A percentile compares a stretch with the other conserved stretches of the same genome.
phyloP scores from a whole-genome alignment of 257 asterid genomes.

The Handroanthus guayacan region DNA sequence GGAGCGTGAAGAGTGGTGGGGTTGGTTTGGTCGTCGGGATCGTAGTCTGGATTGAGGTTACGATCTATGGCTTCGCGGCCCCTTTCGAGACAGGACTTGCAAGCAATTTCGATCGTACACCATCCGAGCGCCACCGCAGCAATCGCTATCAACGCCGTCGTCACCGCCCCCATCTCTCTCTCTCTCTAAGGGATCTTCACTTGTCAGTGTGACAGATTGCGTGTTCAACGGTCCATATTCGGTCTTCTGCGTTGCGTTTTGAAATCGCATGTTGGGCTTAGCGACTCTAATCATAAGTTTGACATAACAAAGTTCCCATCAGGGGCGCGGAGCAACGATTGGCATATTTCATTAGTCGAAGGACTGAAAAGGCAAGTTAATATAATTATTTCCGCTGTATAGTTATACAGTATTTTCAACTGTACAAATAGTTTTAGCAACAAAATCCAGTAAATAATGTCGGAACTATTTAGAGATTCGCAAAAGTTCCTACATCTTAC shows the following conservation, averaged over 20 bases:
- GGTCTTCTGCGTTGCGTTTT: not conserved
- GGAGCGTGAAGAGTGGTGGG: slow-evolving; percentile 56
- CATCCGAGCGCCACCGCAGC: slow-evolving; percentile 82
- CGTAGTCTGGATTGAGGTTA: slow-evolving; percentile 88
- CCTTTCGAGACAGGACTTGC: slow-evolving; percentile 91
- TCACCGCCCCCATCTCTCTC: slow-evolving; percentile 75
- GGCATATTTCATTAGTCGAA: too few species aligned
- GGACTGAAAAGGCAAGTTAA: too few species aligned
- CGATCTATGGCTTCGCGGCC: slow-evolving; percentile 95
- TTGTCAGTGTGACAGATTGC: not conserved
- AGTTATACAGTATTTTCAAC: too few species aligned
- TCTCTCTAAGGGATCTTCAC: slow-evolving; percentile 19
- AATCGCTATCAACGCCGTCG: slow-evolving; percentile 81
- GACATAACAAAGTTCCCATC: too few species aligned
- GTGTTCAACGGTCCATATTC: not conserved
- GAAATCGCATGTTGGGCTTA: not conserved
- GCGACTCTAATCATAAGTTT: slow-evolving; percentile 2
- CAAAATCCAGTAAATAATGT: too few species aligned
- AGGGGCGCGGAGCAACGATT: too few species aligned
- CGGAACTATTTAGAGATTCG: not conserved
- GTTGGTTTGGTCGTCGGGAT: slow-evolving; percentile 67
- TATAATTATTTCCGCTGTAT: too few species aligned
- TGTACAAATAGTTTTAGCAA: too few species aligned
- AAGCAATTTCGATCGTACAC: slow-evolving; percentile 87
- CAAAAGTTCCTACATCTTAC: too few species aligned